A percentile compares a stretch with the other conserved stretches of the same genome.
Evolutionary conservation across 1,284 basidiomycete genomes (phyloP).

Genomic region (Pascua sp.): DNA sequence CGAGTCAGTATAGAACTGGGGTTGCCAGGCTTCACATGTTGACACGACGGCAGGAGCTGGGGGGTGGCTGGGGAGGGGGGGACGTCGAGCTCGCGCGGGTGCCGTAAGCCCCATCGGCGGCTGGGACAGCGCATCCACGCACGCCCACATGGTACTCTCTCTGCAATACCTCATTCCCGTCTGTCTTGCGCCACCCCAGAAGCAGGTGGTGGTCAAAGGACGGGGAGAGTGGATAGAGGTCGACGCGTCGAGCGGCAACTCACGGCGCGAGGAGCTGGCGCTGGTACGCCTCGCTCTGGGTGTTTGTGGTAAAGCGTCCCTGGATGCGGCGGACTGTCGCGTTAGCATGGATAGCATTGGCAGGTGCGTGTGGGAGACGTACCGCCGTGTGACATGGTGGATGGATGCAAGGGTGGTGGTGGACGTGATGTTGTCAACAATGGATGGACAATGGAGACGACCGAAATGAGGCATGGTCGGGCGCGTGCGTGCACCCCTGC

Average conservation of each 20-base stretch:
- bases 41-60: background rate
- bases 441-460: background rate
- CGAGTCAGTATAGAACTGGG: background rate
- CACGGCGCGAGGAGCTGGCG: conserved; percentile 36
- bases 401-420: background rate
- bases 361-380: background rate
- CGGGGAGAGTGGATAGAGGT: background rate
- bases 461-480: background rate
- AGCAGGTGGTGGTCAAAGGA: background rate
- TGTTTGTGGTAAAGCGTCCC: conserved; percentile 31
- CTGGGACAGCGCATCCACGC: too few relatives aligned
- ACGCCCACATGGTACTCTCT: too few relatives aligned
- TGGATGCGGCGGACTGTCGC: conserved; percentile 20
- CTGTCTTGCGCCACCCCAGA: background rate
- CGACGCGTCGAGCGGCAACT: conserved; percentile 8
- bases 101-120: too few relatives aligned
- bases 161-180: too few relatives aligned
- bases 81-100: too few relatives aligned
- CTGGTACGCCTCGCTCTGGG: conserved; percentile 32
- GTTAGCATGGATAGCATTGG: background rate
- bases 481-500: background rate
- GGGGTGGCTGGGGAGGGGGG: background rate
- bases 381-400: conserved; percentile 6
- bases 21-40: too few relatives aligned
- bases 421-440: conserved; percentile 2